Percentiles rank a stretch among this genome's conserved stretches.
Conservation (phyloP, 306 rosid genomes). For the Prunus kanzakura region DNA sequence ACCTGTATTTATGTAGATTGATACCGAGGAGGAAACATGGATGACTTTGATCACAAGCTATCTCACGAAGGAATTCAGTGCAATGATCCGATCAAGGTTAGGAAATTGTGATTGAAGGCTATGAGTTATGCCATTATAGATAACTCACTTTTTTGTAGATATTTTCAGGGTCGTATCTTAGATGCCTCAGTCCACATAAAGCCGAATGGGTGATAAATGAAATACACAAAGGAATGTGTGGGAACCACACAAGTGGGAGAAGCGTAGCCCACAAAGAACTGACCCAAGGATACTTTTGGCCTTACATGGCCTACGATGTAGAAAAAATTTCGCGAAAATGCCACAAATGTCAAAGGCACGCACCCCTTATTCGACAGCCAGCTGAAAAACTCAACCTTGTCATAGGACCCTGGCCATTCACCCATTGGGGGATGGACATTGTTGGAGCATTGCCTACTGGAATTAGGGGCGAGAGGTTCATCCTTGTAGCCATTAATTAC, state of each 20-base stretch:
- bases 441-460: rapidly evolving
- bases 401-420: rapidly evolving
- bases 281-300: neutral
- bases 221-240: neutral
- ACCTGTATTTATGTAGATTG: neutral
- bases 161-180: neutral
- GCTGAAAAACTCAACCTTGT: neutral
- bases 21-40: too few relatives aligned
- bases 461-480: rapidly evolving
- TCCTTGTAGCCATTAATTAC: neutral
- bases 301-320: neutral
- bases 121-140: neutral
- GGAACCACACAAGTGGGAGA: neutral
- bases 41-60: neutral
- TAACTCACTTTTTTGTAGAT: rapidly evolving
- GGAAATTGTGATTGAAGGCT: neutral
- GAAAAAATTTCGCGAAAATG: neutral
- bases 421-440: neutral
- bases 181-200: rapidly evolving
- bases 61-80: rapidly evolving
- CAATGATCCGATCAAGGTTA: rapidly evolving
- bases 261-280: neutral
- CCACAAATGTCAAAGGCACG: neutral
- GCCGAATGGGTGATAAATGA: neutral
- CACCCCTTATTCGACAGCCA: rapidly evolving